Evolutionary conservation across 129 eudicot genomes (phyloP), one percentile per base, ranked within the genome.

Genomic region (Ambrosia artemisiifolia): DNA sequence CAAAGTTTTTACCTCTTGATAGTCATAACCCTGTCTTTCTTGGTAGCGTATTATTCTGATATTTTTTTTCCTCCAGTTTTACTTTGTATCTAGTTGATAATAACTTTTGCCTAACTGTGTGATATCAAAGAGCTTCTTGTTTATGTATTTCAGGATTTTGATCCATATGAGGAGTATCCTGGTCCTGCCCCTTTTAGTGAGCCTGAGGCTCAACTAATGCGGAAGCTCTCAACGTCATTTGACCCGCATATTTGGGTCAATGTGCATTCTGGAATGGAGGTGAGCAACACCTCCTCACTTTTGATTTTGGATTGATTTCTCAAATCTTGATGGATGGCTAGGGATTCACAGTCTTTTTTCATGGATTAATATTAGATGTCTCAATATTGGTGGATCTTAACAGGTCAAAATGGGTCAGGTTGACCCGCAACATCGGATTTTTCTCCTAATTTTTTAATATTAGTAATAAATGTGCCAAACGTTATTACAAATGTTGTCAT

Each of bases 241-340:
- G 96, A 87, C 78, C 98, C 98, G 17, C 98, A 93, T 75, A 67
- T 93, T 38, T 93, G 98, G 98, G 88, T 93, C 73, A 93, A 88
- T 43, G 95, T 93, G 75, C 98, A 93, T 78, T 93, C 98, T 55
- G 98, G 98, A 75, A 93, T 93, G 98, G 96, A 93, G 91, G 98
- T 90, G 70, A 80, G 76, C 48, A 71, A 62, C 38, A n/a, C 66
- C 34, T 60, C 18, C 53, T 47, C 14, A 28, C 38, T 33, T 55
- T 16, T 33, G 14, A 38, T 36, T 75, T 5, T 38, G n/a, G 49
- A 50, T 36, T 38, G 40, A 49, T 69, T 36, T 35, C 16, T 73
- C 4, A 33, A n/a, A 46, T 20, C 61, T 32, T 17, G 60, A 72
- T 72, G 56, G 76, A 60, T 72, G 56, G 57, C 55, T 57, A 56